A percentile compares a stretch with the other conserved stretches of the same genome.
phyloP scores from a whole-genome alignment of 2,329 filamentous ascomycete species.

The Scedosporium apiospermum region DNA sequence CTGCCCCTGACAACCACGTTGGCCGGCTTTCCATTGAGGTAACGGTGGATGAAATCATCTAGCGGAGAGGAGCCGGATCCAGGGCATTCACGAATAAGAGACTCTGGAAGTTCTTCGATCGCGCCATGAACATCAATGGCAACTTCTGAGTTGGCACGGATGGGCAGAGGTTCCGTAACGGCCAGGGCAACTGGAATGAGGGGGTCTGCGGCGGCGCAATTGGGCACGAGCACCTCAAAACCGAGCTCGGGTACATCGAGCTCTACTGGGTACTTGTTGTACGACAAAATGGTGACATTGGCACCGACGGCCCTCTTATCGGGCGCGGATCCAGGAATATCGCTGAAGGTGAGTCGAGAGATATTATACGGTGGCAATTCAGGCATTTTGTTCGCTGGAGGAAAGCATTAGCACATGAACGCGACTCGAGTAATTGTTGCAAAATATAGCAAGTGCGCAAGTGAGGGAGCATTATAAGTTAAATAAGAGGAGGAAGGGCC shows the following conservation, averaged over 20 bases:
- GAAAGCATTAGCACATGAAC: slow-evolving; percentile 17
- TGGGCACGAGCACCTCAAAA: slow-evolving; percentile 78
- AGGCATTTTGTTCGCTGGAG: slow-evolving; percentile 60
- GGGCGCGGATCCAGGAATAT: slow-evolving; percentile 44
- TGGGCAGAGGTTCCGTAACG: slow-evolving; percentile 53
- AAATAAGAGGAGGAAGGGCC: neutral
- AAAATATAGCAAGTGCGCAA: neutral
- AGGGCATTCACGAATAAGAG: slow-evolving; percentile 66
- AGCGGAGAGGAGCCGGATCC: slow-evolving; percentile 71
- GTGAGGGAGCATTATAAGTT: neutral
- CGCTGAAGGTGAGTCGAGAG: slow-evolving; percentile 67
- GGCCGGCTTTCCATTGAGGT: slow-evolving; percentile 70
- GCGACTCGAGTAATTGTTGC: slow-evolving; percentile 13
- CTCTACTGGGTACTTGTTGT: slow-evolving; percentile 71
- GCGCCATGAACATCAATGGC: slow-evolving; percentile 61
- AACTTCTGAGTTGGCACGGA: slow-evolving; percentile 61
- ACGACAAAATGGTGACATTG: slow-evolving; percentile 62
- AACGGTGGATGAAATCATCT: slow-evolving; percentile 70
- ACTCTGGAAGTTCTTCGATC: slow-evolving; percentile 63
- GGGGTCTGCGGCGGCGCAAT: slow-evolving; percentile 62
- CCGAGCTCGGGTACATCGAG: slow-evolving; percentile 69
- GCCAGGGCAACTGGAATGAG: slow-evolving; percentile 74
- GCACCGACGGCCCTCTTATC: slow-evolving; percentile 62
- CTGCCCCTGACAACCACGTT: slow-evolving; percentile 79
- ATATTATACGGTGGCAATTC: slow-evolving; percentile 75